Percentiles rank a stretch among this genome's conserved stretches.
These are phyloP conservation scores for Salix udensis DNA, from an alignment of 345 rosid genomes.

Conservation along the genomic window DNA sequence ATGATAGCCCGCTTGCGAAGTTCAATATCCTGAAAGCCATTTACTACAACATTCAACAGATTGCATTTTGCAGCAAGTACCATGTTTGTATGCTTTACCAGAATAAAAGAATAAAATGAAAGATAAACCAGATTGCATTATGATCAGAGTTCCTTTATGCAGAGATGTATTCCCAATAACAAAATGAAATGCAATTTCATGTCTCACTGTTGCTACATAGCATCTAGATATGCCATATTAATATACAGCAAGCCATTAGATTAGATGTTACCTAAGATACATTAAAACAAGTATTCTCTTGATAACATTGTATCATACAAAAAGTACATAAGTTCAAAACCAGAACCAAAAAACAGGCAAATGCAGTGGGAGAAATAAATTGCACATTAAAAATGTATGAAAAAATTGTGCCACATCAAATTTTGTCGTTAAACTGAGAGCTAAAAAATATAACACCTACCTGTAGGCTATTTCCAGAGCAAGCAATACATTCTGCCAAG, in stretches of 20 bases:
- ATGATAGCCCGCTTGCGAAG: conserved; percentile 58
- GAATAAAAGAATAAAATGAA: not conserved
- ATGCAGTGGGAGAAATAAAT: not conserved
- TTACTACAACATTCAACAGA: conserved; percentile 1
- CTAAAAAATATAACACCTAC: conserved; percentile 27
- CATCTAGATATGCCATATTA: not conserved
- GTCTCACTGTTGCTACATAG: not conserved
- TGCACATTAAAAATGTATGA: not conserved
- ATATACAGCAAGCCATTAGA: not conserved
- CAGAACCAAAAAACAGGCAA: not conserved
- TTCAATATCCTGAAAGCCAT: conserved; percentile 61
- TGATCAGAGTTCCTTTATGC: not conserved
- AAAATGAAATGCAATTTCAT: not conserved
- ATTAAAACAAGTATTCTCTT: not conserved
- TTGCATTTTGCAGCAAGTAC: not conserved
- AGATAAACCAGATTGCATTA: not conserved
- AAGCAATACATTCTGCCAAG: conserved; percentile 64
- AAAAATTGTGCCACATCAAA: not conserved
- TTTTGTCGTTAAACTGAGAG: not conserved
- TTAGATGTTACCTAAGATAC: not conserved
- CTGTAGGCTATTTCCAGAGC: conserved; percentile 38
- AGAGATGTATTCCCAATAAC: not conserved
- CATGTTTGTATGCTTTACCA: not conserved
- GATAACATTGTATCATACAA: not conserved
- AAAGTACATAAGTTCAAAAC: not conserved